These are phyloP conservation scores for Starmerella potacharoeniae DNA, from an alignment of 805 yeast species.

Conservation along the genomic window DNA sequence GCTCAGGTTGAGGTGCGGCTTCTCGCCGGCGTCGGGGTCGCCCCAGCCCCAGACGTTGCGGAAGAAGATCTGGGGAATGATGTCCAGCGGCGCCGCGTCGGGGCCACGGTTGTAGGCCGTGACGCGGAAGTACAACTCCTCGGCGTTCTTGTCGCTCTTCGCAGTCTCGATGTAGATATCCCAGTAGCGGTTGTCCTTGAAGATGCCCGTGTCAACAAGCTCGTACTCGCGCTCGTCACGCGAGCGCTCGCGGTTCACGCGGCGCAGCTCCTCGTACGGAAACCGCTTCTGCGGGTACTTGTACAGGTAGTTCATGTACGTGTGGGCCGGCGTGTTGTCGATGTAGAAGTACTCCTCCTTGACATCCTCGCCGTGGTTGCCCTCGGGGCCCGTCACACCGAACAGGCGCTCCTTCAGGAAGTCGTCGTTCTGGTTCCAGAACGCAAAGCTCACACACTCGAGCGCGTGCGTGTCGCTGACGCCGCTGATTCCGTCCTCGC, in stretches of 20 bases:
- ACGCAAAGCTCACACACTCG: slow-evolving; percentile 64
- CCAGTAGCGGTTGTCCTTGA: slow-evolving; percentile 58
- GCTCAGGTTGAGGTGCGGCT: slow-evolving; percentile 33
- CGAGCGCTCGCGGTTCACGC: slow-evolving; percentile 52
- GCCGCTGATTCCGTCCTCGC: slow-evolving; percentile 91
- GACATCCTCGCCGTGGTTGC: slow-evolving; percentile 94
- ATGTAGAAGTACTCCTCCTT: slow-evolving; percentile 56
- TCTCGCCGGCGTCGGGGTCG: slow-evolving; percentile 30
- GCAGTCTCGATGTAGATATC: slow-evolving; percentile 88
- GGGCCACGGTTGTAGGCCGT: slow-evolving; percentile 80
- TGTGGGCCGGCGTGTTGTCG: slow-evolving; percentile 87
- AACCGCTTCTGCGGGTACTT: slow-evolving; percentile 81
- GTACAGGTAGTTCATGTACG: slow-evolving; percentile 82
- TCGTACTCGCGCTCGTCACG: slow-evolving; percentile 69
- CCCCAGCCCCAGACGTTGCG: slow-evolving; percentile 91
- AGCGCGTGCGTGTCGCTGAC: slow-evolving; percentile 73
- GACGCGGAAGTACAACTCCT: slow-evolving; percentile 68
- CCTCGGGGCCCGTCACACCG: slow-evolving; percentile 86
- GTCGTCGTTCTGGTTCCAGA: slow-evolving; percentile 85
- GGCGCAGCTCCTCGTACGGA: slow-evolving; percentile 67
- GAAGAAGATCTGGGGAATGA: slow-evolving; percentile 71
- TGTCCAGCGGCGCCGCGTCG: slow-evolving; percentile 77
- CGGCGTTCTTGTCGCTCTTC: slow-evolving; percentile 67
- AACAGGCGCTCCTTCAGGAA: slow-evolving; percentile 75
- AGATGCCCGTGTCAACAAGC: slow-evolving; percentile 62